Base-by-base conservation (phyloP, 2,329 filamentous ascomycete genomes). In the Phyllosticta citrichinensis region DNA sequence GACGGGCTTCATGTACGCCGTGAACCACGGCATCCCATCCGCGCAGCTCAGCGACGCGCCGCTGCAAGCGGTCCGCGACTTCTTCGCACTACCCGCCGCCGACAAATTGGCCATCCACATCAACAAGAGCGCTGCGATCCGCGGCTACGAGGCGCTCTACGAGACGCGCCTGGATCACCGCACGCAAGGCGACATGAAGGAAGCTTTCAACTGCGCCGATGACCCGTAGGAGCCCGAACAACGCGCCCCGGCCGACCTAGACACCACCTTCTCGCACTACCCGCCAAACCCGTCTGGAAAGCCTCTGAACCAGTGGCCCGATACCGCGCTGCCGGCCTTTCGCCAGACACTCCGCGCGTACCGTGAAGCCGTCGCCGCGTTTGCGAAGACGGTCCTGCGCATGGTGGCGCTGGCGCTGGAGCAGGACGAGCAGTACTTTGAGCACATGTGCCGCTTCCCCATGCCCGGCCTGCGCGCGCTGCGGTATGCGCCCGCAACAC, bases 1-100 rank as follows among this genome's bases (percentile, higher is more conserved):
- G 53, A 74, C 73, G 58, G 75, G 75, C 60, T 77, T 77, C 67
- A 76, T 78, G 66, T 76, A 77, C 63, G 71, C 77, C 2, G 73
- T 67, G 35, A 72, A 72, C 5, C 75, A 77, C 64, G 75, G 73
- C 12, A 74, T 77, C 20, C 69, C 75, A 0, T 14, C 47, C 0
- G 14, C 65, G 1, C 68, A 58, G 5, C 66, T 73, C 5, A 64
- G 70, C 20, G 25, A 66, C 9, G 60, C 75, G 11, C 67, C 75
- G 30, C 50, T 56, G 2, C 67, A 74, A 2, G 71, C 73, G 0
- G 68, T 71, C 3, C 54, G 63, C 3, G 75, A 75, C 66, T 75
- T 76, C 64, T 55, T 33, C 60, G 63, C 68, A 0, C 62, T 68
- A 0, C 67, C 70, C 0, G 30, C 67, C 0, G 63, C 59, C 0